Conservation (phyloP, 257 asterid species). For the Nicotiana obtusifolia region DNA sequence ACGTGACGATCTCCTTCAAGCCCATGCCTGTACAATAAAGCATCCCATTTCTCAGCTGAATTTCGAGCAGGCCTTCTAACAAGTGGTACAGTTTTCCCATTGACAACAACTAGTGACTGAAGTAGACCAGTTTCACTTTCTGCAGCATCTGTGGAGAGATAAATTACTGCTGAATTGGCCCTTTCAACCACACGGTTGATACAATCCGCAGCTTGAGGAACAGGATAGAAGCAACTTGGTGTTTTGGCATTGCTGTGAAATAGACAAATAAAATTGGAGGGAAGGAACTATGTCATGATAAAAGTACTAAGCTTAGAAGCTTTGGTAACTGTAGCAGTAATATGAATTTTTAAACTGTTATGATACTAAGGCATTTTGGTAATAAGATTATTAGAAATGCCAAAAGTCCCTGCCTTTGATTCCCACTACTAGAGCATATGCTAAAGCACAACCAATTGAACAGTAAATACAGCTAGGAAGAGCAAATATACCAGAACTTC, state of each 20-base stretch:
- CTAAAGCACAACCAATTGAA: background rate
- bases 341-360: background rate
- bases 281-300: background rate
- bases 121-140: constrained; percentile 82
- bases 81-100: constrained; percentile 84
- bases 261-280: constrained; percentile 13
- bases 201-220: constrained; percentile 97
- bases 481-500: constrained; percentile 72
- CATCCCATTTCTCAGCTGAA: constrained; percentile 97
- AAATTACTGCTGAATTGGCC: constrained; percentile 70
- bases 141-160: constrained; percentile 96
- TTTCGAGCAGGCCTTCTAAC: constrained; percentile 80
- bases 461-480: constrained; percentile 5
- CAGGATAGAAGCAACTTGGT: constrained; percentile 88
- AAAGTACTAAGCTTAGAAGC: background rate
- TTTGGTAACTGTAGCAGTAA: background rate
- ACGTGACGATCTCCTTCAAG: constrained; percentile 89
- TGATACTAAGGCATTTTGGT: background rate
- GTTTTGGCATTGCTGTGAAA: constrained; percentile 74
- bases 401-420: background rate
- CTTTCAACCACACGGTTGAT: constrained; percentile 69
- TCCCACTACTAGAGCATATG: background rate
- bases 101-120: constrained; percentile 65
- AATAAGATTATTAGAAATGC: background rate
- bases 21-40: constrained; percentile 79